Percentiles rank a stretch among this genome's conserved stretches.
These are phyloP conservation scores for Phanerodontia chrysosporium DNA, from an alignment of 768 basidiomycete species.

Conservation along the genomic window DNA sequence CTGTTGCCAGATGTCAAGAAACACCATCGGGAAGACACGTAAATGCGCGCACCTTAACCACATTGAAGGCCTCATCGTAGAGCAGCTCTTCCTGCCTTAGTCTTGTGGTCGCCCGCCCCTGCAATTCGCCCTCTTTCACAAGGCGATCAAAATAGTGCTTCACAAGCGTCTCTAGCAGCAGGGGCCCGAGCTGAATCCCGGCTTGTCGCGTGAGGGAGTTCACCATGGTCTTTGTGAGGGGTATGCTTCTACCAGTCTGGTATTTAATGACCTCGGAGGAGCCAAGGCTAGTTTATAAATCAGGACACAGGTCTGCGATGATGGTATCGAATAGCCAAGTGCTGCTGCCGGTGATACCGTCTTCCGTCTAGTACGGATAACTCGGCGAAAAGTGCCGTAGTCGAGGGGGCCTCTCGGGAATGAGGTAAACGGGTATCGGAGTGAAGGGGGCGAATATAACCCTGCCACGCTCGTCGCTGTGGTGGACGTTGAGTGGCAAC, in stretches of 20 bases:
- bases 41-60: constrained; percentile 55
- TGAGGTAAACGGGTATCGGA: too few relatives aligned
- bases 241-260: neutral
- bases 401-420: too few relatives aligned
- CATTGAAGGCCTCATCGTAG: constrained; percentile 76
- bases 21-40: neutral
- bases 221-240: constrained; percentile 17
- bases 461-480: neutral
- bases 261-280: neutral
- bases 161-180: constrained; percentile 73
- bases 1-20: constrained; percentile 29
- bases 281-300: neutral
- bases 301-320: neutral
- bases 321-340: neutral
- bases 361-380: too few relatives aligned
- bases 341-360: too few relatives aligned
- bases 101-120: constrained; percentile 38
- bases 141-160: constrained; percentile 79
- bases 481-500: neutral
- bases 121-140: constrained; percentile 22
- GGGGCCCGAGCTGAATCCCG: constrained; percentile 63
- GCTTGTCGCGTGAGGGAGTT: constrained; percentile 62
- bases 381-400: too few relatives aligned
- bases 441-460: neutral
- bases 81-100: constrained; percentile 71